Conservation (phyloP, 1,284 basidiomycete genomes). For the Cutaneotrichosporon cavernicola region DNA sequence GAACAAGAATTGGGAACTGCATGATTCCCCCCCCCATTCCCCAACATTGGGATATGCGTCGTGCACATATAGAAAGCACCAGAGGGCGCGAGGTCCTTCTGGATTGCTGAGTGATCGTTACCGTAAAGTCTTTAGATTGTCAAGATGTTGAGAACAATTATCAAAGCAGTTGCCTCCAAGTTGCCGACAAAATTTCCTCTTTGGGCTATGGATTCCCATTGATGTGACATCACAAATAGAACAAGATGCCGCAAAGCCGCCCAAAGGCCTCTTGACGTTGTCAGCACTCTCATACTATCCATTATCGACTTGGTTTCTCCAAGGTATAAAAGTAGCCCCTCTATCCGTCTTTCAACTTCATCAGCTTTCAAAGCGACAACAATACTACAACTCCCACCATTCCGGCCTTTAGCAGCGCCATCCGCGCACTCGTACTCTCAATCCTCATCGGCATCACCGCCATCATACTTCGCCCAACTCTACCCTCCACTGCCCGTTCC, state of each 20-base stretch:
- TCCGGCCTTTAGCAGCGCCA: not conserved
- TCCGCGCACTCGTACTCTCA: slow-evolving; percentile 10
- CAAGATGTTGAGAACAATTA: not conserved
- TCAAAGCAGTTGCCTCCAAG: not conserved
- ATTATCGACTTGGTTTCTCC: not conserved
- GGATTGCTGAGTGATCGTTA: not conserved
- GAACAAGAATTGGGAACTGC: no score
- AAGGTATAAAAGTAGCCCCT: not conserved
- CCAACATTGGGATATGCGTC: no score
- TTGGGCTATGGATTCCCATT: not conserved
- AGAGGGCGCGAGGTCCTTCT: not conserved
- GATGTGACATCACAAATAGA: not conserved
- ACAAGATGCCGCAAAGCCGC: not conserved
- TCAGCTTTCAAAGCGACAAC: slow-evolving; percentile 2
- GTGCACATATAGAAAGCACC: not conserved
- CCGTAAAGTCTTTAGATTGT: no score
- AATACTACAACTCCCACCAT: slow-evolving; percentile 12
- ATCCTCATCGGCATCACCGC: slow-evolving; percentile 20
- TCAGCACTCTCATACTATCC: not conserved
- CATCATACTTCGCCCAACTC: slow-evolving; percentile 21
- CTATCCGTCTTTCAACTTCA: not conserved
- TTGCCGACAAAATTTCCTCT: not conserved
- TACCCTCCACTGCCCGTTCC: slow-evolving; percentile 12
- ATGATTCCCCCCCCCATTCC: no score
- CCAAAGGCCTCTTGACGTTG: not conserved